Percentiles rank a stretch among this genome's conserved stretches.
phyloP scores from a whole-genome alignment of 306 rosid species.

The Fragaria vesca region DNA sequence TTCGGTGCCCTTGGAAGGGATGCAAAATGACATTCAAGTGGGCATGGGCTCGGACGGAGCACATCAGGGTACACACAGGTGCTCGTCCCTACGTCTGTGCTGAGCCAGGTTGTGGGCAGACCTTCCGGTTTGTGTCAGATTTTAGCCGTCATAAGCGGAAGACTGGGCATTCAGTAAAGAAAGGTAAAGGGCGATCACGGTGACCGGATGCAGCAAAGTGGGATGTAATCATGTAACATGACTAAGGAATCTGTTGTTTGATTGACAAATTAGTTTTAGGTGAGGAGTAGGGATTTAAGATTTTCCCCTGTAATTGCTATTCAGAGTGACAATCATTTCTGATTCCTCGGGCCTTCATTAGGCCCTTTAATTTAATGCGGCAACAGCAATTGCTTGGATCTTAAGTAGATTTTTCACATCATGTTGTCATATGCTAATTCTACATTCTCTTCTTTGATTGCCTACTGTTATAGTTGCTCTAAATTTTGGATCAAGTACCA shows the following conservation, averaged over 20 bases:
- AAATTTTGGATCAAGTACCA: background rate
- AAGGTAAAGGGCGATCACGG: conserved; percentile 37
- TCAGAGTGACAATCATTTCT: conserved; percentile 57
- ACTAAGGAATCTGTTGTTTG: conserved; percentile 46
- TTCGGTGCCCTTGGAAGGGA: conserved; percentile 98
- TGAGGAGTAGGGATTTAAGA: conserved; percentile 54
- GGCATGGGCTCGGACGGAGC: conserved; percentile 99
- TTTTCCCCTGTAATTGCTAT: conserved; percentile 61
- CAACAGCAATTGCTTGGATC: conserved; percentile 74
- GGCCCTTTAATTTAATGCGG: conserved; percentile 60
- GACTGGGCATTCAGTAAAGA: conserved; percentile 88
- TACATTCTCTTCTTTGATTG: background rate
- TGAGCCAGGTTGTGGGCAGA: conserved; percentile 87
- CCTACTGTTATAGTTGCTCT: background rate
- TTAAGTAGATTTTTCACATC: conserved; percentile 38
- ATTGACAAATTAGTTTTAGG: conserved; percentile 70
- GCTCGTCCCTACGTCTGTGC: conserved; percentile 90
- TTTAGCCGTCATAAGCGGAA: conserved; percentile 98
- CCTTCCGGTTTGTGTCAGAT: conserved; percentile 95
- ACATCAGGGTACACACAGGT: conserved; percentile 95
- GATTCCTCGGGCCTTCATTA: conserved; percentile 51
- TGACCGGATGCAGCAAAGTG: conserved; percentile 23
- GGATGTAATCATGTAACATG: conserved; percentile 37
- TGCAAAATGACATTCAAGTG: conserved; percentile 99
- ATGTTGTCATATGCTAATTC: conserved; percentile 2